A percentile compares a stretch with the other conserved stretches of the same genome.
Evolutionary conservation across 768 basidiomycete species (phyloP).

Genomic region (Trametes cingulata): DNA sequence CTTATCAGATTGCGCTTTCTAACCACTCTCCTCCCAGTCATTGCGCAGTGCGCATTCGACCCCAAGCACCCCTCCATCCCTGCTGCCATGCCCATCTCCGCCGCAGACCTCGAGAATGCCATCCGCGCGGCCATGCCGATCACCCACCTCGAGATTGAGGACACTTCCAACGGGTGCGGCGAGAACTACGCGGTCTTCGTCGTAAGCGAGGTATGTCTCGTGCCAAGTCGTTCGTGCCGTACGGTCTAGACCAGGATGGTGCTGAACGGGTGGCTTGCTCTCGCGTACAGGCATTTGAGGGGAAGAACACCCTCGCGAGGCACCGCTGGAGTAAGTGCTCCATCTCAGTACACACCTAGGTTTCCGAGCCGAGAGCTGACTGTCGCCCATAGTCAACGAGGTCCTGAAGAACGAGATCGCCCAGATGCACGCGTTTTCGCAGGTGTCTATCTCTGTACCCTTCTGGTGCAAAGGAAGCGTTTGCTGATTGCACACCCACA

Average conservation of each 20-base stretch:
- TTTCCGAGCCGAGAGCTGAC: neutral
- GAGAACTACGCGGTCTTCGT: constrained; percentile 74
- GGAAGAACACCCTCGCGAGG: constrained; percentile 75
- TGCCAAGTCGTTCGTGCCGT: neutral
- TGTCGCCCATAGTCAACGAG: constrained; percentile 65
- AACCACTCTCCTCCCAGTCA: constrained; percentile 12
- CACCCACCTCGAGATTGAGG: constrained; percentile 69
- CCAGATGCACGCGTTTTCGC: constrained; percentile 86
- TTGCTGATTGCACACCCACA: constrained; percentile 28
- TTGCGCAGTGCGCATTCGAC: neutral
- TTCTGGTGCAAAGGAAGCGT: neutral
- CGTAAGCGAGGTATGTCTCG: constrained; percentile 65
- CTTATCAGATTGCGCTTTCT: constrained; percentile 32
- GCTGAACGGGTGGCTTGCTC: neutral
- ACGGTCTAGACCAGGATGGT: neutral
- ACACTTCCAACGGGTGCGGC: constrained; percentile 80
- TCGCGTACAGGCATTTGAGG: constrained; percentile 63
- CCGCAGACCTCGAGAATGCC: constrained; percentile 55
- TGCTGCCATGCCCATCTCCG: constrained; percentile 59
- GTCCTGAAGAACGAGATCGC: constrained; percentile 72
- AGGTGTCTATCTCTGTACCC: constrained; percentile 47
- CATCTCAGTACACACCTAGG: neutral
- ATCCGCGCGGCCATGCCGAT: constrained; percentile 67
- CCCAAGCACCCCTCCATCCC: neutral
- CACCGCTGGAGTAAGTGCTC: constrained; percentile 64